phyloP scores from a whole-genome alignment of 768 basidiomycete genomes.

The Boletus rubroflammeus region DNA sequence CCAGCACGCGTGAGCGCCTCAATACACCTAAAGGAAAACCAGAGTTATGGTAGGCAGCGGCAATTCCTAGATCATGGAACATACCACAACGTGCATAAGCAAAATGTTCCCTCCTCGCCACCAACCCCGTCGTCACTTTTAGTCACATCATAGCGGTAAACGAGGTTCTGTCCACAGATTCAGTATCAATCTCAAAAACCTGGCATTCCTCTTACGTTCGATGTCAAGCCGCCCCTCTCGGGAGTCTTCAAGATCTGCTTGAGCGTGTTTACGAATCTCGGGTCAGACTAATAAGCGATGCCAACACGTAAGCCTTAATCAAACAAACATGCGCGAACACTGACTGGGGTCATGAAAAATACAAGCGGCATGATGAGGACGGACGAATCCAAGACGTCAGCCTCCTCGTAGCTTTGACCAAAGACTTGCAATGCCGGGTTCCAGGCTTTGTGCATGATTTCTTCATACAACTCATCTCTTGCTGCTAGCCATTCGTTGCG shows the following conservation, averaged over 20 bases:
- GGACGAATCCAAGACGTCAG: conserved; percentile 76
- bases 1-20: conserved; percentile 90
- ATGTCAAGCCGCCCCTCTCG: conserved; percentile 87
- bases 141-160: conserved; percentile 84
- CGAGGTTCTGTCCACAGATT: conserved; percentile 55
- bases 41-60: not conserved
- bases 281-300: conserved; percentile 58
- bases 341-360: conserved; percentile 82
- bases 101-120: conserved; percentile 94
- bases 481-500: conserved; percentile 67
- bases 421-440: conserved; percentile 67
- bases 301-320: not conserved
- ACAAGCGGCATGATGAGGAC: conserved; percentile 91
- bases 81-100: conserved; percentile 80
- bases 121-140: conserved; percentile 93
- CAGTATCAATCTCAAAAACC: not conserved
- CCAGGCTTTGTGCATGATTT: conserved; percentile 89
- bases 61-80: conserved; percentile 8
- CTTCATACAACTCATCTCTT: conserved; percentile 86
- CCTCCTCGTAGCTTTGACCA: conserved; percentile 89
- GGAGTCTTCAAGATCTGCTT: conserved; percentile 81
- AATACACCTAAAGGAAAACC: conserved; percentile 53
- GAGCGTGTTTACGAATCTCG: conserved; percentile 83
- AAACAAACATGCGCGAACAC: conserved; percentile 22
- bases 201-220: conserved; percentile 51